phyloP scores from a whole-genome alignment of 1,139 yeast genomes.

The Saccharomycopsis hybrid region DNA sequence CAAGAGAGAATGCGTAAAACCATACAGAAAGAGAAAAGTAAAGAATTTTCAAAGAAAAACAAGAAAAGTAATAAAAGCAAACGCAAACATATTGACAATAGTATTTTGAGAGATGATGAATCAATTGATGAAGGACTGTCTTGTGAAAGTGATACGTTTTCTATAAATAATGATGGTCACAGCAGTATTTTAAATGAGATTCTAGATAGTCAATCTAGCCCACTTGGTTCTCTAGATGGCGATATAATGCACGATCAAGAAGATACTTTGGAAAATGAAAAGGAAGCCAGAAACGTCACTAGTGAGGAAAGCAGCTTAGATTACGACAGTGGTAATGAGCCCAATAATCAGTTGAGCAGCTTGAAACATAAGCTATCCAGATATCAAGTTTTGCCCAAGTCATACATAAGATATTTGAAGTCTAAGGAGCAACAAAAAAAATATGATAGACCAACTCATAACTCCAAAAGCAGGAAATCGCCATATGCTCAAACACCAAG shows the following conservation, averaged over 20 bases:
- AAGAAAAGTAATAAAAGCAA: not conserved
- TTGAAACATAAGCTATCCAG: conserved; percentile 11
- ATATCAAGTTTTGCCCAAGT: conserved; percentile 16
- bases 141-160: no score
- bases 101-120: conserved; percentile 2
- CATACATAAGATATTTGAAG: conserved; percentile 11
- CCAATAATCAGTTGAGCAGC: not conserved
- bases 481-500: no score
- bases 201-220: conserved; percentile 7
- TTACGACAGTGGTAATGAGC: no score
- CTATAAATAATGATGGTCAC: no score
- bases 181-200: no score
- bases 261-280: no score
- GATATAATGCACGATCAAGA: no score
- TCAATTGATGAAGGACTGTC: no score
- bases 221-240: no score
- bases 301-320: not conserved
- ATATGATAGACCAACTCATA: not conserved
- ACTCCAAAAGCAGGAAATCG: no score
- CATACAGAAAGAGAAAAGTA: conserved; percentile 12
- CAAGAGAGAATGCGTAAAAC: conserved; percentile 13
- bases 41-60: no score
- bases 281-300: no score
- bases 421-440: conserved; percentile 1
- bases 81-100: conserved; percentile 10